Evolutionary conservation across 148 eudicot genomes (phyloP).

Genomic region (Fallopia convolvulus): DNA sequence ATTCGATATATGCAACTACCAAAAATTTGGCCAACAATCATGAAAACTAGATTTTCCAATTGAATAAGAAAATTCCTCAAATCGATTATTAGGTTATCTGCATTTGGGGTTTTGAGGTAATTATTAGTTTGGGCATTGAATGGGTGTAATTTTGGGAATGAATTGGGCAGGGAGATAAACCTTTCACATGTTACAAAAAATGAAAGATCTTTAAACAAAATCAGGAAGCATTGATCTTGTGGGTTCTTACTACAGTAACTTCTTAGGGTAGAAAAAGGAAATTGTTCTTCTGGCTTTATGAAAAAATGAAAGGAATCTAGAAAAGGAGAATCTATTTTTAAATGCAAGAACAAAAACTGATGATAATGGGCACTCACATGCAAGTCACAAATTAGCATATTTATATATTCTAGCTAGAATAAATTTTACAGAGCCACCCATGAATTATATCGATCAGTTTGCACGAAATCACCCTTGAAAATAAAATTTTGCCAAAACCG

Average conservation of each 20-base stretch:
- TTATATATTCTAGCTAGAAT: no score
- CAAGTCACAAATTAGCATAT: no score
- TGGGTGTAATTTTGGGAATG: background rate
- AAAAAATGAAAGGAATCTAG: background rate
- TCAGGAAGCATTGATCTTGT: background rate
- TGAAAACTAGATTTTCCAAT: conserved; percentile 4
- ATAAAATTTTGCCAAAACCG: no score
- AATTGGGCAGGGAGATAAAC: background rate
- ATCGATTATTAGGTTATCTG: background rate
- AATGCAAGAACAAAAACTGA: background rate
- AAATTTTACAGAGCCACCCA: no score
- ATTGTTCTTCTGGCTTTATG: background rate
- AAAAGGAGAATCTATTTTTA: background rate
- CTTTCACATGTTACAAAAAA: background rate
- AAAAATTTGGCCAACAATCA: background rate
- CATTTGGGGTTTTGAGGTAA: background rate
- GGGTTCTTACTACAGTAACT: background rate
- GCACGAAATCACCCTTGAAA: no score
- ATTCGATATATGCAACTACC: background rate
- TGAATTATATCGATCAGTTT: no score
- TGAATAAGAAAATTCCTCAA: background rate
- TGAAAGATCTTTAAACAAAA: background rate
- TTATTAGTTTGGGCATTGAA: background rate
- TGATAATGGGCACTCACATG: no score
- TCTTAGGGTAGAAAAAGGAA: background rate